Evolutionary conservation across 2,329 filamentous ascomycete species (phyloP).

Genomic region (Monosporascus sp.): DNA sequence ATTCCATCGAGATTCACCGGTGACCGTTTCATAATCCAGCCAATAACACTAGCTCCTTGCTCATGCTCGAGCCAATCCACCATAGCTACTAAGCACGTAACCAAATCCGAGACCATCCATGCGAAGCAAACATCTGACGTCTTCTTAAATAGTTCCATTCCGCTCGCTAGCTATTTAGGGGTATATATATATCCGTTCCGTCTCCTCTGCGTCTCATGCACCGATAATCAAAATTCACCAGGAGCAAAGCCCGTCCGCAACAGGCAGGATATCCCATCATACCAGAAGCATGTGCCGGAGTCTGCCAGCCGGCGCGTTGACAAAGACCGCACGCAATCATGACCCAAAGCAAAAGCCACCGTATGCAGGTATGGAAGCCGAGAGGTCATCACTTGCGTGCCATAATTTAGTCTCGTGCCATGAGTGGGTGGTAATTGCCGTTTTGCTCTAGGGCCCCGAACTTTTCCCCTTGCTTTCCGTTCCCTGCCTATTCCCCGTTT

Average conservation of each 20-base stretch:
- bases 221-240: conserved; percentile 33
- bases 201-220: background rate
- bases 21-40: too few relatives aligned
- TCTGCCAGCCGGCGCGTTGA: conserved; percentile 21
- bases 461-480: conserved; percentile 3
- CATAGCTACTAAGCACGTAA: too few relatives aligned
- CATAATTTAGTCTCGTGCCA: conserved; percentile 4
- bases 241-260: conserved; percentile 30
- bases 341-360: background rate
- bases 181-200: conserved; percentile 29
- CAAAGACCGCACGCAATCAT: background rate
- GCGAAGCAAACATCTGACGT: too few relatives aligned
- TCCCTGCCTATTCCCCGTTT: conserved; percentile 1
- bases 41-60: too few relatives aligned
- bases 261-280: background rate
- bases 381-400: background rate
- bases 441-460: conserved; percentile 29
- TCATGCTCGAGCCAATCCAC: too few relatives aligned
- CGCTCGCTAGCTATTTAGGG: conserved; percentile 26
- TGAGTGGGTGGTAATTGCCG: conserved; percentile 3
- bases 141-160: background rate
- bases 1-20: too few relatives aligned
- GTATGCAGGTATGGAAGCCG: background rate
- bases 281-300: conserved; percentile 12
- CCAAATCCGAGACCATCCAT: too few relatives aligned